phyloP scores from a whole-genome alignment of 139 green algal species.

The Volvox africanus region DNA sequence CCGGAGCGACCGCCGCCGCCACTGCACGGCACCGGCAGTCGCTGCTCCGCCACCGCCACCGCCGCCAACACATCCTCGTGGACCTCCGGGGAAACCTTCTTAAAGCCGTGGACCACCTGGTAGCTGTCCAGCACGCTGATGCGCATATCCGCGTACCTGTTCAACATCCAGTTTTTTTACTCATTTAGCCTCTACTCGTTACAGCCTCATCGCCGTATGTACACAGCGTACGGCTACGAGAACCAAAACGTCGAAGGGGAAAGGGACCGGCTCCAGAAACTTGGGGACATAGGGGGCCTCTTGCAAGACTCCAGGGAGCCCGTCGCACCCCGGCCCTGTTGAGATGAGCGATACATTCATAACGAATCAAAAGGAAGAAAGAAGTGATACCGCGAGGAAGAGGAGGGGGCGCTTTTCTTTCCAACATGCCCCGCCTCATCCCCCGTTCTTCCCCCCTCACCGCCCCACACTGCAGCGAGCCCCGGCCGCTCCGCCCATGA shows the following conservation, averaged over 20 bases:
- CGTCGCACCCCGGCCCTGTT: too few species aligned
- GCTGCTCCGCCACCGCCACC: not conserved
- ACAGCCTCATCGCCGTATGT: too few species aligned
- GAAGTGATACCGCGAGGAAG: not conserved
- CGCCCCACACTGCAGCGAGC: not conserved
- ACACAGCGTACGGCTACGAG: too few species aligned
- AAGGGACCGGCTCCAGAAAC: too few species aligned
- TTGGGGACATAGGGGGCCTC: too few species aligned
- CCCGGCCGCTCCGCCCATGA: not conserved
- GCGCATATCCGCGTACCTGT: conserved; percentile 21
- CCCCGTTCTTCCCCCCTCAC: not conserved
- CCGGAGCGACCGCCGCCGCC: not conserved
- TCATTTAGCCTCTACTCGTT: too few species aligned
- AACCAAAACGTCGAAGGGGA: too few species aligned
- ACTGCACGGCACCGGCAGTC: not conserved
- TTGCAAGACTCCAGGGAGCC: too few species aligned
- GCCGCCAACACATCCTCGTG: not conserved
- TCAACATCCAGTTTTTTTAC: not conserved
- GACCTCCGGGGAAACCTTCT: not conserved
- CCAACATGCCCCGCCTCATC: too few species aligned
- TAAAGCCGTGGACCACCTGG: conserved; percentile 10
- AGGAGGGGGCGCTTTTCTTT: not conserved
- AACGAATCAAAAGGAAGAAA: too few species aligned
- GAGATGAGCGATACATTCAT: too few species aligned
- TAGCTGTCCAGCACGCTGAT: conserved; percentile 39